These are phyloP conservation scores for Rubia yunnanensis DNA, from an alignment of 257 asterid species.

Conservation along the genomic window DNA sequence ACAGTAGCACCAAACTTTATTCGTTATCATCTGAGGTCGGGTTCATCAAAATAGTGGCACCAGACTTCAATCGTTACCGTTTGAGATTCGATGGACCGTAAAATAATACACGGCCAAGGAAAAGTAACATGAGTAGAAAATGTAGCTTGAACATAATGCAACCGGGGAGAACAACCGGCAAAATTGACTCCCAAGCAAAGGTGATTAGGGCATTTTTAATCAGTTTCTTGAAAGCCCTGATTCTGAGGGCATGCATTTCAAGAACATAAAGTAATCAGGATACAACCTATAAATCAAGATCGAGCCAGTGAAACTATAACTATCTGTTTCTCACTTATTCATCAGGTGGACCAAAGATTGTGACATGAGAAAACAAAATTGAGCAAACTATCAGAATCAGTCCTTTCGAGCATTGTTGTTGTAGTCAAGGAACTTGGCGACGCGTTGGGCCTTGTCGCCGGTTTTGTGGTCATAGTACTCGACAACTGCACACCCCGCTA, in stretches of 20 bases:
- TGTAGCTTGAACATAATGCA: neutral
- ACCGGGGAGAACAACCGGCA: neutral
- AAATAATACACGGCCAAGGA: neutral
- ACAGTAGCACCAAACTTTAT: too few relatives aligned
- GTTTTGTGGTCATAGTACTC: constrained; percentile 75
- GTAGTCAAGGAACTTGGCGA: constrained; percentile 59
- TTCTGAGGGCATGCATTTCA: neutral
- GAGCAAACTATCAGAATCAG: constrained; percentile 10
- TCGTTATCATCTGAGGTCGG: too few relatives aligned
- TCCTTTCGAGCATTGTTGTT: constrained; percentile 37
- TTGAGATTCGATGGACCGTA: neutral
- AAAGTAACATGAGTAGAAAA: neutral
- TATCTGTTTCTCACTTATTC: neutral
- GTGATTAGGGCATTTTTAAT: neutral
- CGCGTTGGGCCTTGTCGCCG: constrained; percentile 69
- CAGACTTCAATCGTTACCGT: too few relatives aligned
- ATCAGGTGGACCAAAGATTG: constrained; percentile 5
- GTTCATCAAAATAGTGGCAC: too few relatives aligned
- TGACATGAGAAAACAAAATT: neutral
- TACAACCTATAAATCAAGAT: neutral
- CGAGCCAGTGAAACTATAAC: neutral
- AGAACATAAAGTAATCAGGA: neutral
- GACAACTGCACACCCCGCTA: constrained; percentile 68
- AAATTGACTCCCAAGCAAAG: constrained; percentile 14
- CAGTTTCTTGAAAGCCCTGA: too few relatives aligned